Evolutionary conservation across 2,329 filamentous ascomycete genomes (phyloP).

Genomic region (Fusarium xyrophilum): DNA sequence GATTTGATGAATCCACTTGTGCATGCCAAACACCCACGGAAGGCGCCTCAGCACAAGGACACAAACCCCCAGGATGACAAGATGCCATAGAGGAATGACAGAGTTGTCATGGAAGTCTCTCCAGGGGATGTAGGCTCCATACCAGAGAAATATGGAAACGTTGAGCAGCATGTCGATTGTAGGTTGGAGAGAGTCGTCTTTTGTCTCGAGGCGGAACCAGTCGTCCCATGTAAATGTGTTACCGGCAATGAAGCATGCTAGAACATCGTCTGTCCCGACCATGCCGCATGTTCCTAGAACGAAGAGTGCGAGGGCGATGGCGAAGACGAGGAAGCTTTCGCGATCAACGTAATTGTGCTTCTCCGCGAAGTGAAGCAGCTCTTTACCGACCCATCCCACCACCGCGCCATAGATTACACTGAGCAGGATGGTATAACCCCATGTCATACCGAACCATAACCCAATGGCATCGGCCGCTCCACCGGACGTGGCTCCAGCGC

Average conservation of each 20-base stretch:
- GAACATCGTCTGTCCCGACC: conserved; percentile 86
- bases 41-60: conserved; percentile 79
- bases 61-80: conserved; percentile 75
- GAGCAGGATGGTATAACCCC: conserved; percentile 81
- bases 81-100: conserved; percentile 75
- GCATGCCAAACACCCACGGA: conserved; percentile 76
- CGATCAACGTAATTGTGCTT: conserved; percentile 81
- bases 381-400: conserved; percentile 82
- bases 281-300: conserved; percentile 86
- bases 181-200: conserved; percentile 90
- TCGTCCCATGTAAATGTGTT: conserved; percentile 93
- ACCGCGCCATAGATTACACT: conserved; percentile 78
- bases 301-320: conserved; percentile 84
- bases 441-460: conserved; percentile 85
- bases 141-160: conserved; percentile 88
- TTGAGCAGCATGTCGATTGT: conserved; percentile 96
- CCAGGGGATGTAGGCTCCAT: conserved; percentile 87
- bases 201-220: conserved; percentile 88
- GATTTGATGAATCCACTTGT: conserved; percentile 81
- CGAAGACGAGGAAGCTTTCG: conserved; percentile 87
- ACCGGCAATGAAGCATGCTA: conserved; percentile 91
- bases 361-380: conserved; percentile 84
- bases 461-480: conserved; percentile 73
- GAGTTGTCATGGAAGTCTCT: conserved; percentile 67
- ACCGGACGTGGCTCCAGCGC: conserved; percentile 60